Conservation (phyloP, 805 yeast species). For the Barnettozyma salicaria region DNA sequence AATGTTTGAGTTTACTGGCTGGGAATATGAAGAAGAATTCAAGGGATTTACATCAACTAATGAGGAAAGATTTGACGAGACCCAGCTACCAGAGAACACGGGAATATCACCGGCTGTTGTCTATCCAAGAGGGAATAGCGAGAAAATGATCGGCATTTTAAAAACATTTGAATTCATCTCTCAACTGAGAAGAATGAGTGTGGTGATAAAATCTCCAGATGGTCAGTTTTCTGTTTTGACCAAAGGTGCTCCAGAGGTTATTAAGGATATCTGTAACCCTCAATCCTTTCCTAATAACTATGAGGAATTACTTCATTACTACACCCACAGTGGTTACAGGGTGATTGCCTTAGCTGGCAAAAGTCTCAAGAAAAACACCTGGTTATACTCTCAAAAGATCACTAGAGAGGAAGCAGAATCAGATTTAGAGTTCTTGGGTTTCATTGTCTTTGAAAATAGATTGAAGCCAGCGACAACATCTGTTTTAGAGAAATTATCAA, state of each 20-base stretch:
- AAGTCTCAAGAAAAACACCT: slow-evolving; percentile 36
- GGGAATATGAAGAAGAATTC: slow-evolving; percentile 70
- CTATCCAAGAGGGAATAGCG: slow-evolving; percentile 37
- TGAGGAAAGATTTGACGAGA: slow-evolving; percentile 34
- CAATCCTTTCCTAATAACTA: slow-evolving; percentile 69
- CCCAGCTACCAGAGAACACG: slow-evolving; percentile 36
- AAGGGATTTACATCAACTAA: slow-evolving; percentile 33
- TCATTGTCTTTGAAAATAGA: slow-evolving; percentile 88
- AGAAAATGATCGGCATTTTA: slow-evolving; percentile 39
- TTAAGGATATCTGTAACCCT: slow-evolving; percentile 68
- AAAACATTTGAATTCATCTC: slow-evolving; percentile 78
- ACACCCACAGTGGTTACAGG: slow-evolving; percentile 91
- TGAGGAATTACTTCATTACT: slow-evolving; percentile 66
- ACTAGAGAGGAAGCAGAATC: slow-evolving; percentile 64
- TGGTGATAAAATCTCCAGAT: slow-evolving; percentile 47
- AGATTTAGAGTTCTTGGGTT: slow-evolving; percentile 72
- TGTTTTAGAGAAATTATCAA: slow-evolving; percentile 52
- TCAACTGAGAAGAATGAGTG: slow-evolving; percentile 85
- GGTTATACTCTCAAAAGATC: slow-evolving; percentile 44
- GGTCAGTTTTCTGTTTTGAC: slow-evolving; percentile 51
- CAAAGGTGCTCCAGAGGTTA: slow-evolving; percentile 97
- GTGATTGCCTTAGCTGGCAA: slow-evolving; percentile 92
- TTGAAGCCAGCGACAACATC: slow-evolving; percentile 62
- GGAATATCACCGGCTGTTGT: slow-evolving; percentile 46
- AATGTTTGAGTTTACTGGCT: slow-evolving; percentile 86